phyloP scores from a whole-genome alignment of 2,329 filamentous ascomycete genomes.

The Pseudodiploospora longispora region DNA sequence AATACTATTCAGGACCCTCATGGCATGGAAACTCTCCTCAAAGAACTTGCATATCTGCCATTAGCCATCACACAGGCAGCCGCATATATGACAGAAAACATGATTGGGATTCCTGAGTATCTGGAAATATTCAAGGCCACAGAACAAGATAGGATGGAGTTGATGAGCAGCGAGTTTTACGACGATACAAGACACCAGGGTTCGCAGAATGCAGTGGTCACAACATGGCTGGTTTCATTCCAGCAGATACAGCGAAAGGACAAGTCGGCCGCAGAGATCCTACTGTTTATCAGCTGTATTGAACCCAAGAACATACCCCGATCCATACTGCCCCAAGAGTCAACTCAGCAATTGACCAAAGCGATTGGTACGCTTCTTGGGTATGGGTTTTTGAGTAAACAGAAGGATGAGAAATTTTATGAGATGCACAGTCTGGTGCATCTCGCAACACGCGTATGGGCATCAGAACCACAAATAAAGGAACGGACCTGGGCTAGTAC shows the following conservation, averaged over 20 bases:
- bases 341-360: neutral
- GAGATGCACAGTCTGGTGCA: slow-evolving; percentile 24
- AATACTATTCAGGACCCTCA: neutral
- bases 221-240: slow-evolving; percentile 32
- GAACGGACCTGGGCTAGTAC: neutral
- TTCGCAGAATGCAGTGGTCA: slow-evolving; percentile 23
- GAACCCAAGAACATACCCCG: slow-evolving; percentile 27
- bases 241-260: slow-evolving; percentile 23
- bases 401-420: slow-evolving; percentile 12
- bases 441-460: slow-evolving; percentile 16
- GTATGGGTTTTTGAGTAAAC: slow-evolving; percentile 17
- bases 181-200: slow-evolving; percentile 22
- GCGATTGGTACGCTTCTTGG: slow-evolving; percentile 19
- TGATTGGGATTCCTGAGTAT: slow-evolving; percentile 18
- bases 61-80: slow-evolving; percentile 31
- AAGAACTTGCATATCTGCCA: slow-evolving; percentile 29
- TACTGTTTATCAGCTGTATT: slow-evolving; percentile 30
- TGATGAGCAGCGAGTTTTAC: slow-evolving; percentile 24
- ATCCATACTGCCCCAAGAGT: slow-evolving; percentile 19
- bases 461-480: slow-evolving; percentile 4
- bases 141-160: slow-evolving; percentile 19
- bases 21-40: slow-evolving; percentile 16
- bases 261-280: slow-evolving; percentile 21
- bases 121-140: slow-evolving; percentile 17
- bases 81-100: slow-evolving; percentile 27